A percentile compares a stretch with the other conserved stretches of the same genome.
Conservation (phyloP, 345 rosid species). For the Abelmoschus esculentus region DNA sequence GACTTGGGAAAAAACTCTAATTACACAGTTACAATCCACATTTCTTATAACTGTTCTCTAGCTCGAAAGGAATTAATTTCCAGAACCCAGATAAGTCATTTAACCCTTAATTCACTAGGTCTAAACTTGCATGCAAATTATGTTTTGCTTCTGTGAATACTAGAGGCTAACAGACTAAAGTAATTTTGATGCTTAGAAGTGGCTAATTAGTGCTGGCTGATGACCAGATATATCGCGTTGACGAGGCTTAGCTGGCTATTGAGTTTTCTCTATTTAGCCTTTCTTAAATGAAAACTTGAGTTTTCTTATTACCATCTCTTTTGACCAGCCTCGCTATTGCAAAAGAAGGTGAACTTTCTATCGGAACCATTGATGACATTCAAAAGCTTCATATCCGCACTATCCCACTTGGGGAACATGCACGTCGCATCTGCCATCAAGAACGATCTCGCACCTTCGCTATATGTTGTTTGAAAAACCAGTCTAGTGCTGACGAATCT, state of each 20-base stretch:
- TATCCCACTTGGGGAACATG: slow-evolving; percentile 89
- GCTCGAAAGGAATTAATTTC: neutral
- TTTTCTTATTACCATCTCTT: slow-evolving; percentile 14
- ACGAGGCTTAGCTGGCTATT: neutral
- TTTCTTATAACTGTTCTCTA: neutral
- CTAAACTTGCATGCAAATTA: neutral
- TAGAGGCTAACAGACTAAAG: neutral
- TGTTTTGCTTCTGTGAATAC: neutral
- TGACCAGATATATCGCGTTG: neutral
- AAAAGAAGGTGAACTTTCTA: slow-evolving; percentile 86
- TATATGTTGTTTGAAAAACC: slow-evolving; percentile 67
- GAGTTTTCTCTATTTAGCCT: neutral
- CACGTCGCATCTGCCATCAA: slow-evolving; percentile 89
- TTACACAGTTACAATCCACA: too few species aligned
- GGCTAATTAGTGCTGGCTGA: neutral
- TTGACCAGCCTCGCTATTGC: slow-evolving; percentile 81
- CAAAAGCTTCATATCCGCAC: slow-evolving; percentile 98
- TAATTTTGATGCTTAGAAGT: neutral
- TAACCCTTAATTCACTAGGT: neutral
- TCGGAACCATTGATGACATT: slow-evolving; percentile 91
- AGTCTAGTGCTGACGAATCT: slow-evolving; percentile 61
- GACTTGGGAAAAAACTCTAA: too few species aligned
- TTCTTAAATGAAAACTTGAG: neutral
- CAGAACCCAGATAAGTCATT: neutral
- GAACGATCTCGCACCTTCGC: slow-evolving; percentile 91